A percentile compares a stretch with the other conserved stretches of the same genome.
Evolutionary conservation across 2,329 filamentous ascomycete genomes (phyloP).

Genomic region (Xylaria polymorpha): DNA sequence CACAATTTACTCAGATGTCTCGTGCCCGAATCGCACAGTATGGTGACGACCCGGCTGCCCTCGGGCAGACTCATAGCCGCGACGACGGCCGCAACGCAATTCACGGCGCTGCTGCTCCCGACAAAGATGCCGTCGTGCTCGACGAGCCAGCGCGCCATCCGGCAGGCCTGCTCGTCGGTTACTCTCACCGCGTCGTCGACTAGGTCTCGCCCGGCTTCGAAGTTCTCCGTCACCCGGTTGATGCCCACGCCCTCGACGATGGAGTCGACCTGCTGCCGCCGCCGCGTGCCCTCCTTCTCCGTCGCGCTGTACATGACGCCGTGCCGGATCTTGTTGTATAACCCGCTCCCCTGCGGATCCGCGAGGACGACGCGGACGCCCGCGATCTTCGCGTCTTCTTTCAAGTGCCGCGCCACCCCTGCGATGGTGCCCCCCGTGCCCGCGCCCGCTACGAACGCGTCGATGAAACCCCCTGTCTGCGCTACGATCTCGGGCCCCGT

Average conservation of each 20-base stretch:
- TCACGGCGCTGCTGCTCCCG: constrained; percentile 95
- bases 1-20: constrained; percentile 88
- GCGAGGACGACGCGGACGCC: constrained; percentile 74
- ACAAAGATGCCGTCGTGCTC: constrained; percentile 95
- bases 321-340: constrained; percentile 91
- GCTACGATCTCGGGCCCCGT: constrained; percentile 91
- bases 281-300: constrained; percentile 89
- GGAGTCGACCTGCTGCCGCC: constrained; percentile 91
- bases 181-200: constrained; percentile 92
- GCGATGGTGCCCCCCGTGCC: constrained; percentile 95
- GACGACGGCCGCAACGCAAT: constrained; percentile 84
- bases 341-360: constrained; percentile 91
- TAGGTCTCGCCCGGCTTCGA: constrained; percentile 85
- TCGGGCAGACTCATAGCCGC: constrained; percentile 72
- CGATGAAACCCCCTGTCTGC: constrained; percentile 79
- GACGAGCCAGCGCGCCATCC: constrained; percentile 96
- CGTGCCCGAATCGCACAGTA: constrained; percentile 87
- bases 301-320: constrained; percentile 95
- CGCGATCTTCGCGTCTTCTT: constrained; percentile 71
- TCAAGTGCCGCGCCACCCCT: constrained; percentile 85
- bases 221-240: constrained; percentile 93
- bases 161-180: constrained; percentile 86
- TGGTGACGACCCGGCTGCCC: constrained; percentile 78
- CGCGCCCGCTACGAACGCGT: constrained; percentile 92
- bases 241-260: constrained; percentile 97